Base-by-base conservation (phyloP, 2,329 filamentous ascomycete species). In the Phoma sp. region DNA sequence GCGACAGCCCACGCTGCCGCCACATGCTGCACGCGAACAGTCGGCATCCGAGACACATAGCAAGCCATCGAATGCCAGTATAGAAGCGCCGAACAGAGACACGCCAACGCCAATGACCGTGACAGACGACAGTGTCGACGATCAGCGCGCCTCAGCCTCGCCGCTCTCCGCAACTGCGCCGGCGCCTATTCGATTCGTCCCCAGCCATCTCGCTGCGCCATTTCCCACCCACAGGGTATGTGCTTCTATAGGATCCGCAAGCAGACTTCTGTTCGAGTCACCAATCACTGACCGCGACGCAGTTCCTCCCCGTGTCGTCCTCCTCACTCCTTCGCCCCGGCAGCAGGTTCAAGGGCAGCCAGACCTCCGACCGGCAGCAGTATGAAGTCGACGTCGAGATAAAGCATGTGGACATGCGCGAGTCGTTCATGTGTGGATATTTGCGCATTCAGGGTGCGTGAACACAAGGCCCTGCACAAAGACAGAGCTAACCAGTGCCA, bases 331-430 rank as follows among this genome's bases (percentile, higher is more conserved):
- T 99, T 51, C 89, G 91, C 40, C 86, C 93, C 2, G 93, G 93
- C 14, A 96, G 91, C 76, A 90, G 86, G 66, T 99, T 97, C 70
- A 84, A 85, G 55, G 95, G 95, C 52, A 96, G 90, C 11, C 95
- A 99, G 69, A 89, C 93, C 71, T 98, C 93, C 2, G 93, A 98
- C 72, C 86, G 90, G 55, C 92, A 96, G 72, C 85, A 90, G 8
- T 99, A 99, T 73, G 91, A 96, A 59, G 95, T 99, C 1, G 90
- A 97, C 68, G 95, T 99, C 2, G 93, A 97, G 71, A 91, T 99
- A 64, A 96, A 98, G 77, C 89, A 97, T 76, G 92, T 98, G 39
- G 92, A 98, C 72, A 89, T 98, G 83, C 85, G 87, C 50, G 91
- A 98, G 73, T 97, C 93, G 5, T 97, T 93, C 67, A 82, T 99